Conservation (phyloP, 306 rosid species). For the Trifolium pratense region DNA sequence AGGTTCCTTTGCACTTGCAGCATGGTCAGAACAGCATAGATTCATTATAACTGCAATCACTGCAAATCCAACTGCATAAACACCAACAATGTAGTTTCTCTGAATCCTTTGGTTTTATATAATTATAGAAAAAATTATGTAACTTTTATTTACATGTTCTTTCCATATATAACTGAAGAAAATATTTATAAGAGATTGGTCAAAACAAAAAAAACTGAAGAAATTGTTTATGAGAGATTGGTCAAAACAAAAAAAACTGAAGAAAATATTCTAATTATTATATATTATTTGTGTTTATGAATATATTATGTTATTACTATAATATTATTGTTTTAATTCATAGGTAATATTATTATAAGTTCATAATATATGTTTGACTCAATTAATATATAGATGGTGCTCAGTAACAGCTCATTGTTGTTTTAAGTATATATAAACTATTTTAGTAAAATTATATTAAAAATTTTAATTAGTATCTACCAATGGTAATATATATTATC, state of each 20-base stretch:
- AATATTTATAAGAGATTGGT: background rate
- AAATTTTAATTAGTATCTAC: background rate
- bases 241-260: background rate
- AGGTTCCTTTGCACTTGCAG: constrained; percentile 17
- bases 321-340: background rate
- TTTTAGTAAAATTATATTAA: background rate
- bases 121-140: background rate
- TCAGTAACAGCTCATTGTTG: background rate
- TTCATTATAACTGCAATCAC: constrained; percentile 58
- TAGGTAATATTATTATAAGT: background rate
- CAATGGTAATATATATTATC: background rate
- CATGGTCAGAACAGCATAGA: constrained; percentile 51
- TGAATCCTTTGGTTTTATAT: constrained; percentile 49
- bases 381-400: background rate
- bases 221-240: background rate
- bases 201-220: background rate
- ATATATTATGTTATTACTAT: background rate
- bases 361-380: background rate
- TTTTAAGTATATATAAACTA: background rate
- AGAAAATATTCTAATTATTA: background rate
- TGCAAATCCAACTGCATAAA: constrained; percentile 61
- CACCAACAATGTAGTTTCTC: constrained; percentile 67
- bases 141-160: background rate
- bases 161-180: background rate
- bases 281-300: background rate